Percentiles rank a stretch among this genome's conserved stretches.
phyloP scores from a whole-genome alignment of 2,329 filamentous ascomycete species.

The Reticulascus tulasneorum region DNA sequence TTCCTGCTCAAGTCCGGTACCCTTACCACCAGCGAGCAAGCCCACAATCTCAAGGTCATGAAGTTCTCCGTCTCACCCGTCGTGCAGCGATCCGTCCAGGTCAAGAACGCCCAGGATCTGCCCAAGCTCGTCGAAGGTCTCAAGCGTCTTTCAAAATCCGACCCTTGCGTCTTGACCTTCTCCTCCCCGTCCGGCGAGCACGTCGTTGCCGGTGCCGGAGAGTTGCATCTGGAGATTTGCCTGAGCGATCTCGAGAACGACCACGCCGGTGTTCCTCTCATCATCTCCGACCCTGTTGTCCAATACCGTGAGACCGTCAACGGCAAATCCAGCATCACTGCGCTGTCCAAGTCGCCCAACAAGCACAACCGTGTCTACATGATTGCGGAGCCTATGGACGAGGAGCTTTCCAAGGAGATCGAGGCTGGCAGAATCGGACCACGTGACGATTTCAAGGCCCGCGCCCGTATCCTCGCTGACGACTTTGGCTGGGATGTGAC shows the following conservation, averaged over 20 bases:
- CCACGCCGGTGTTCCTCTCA: constrained; percentile 97
- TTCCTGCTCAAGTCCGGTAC: constrained; percentile 99
- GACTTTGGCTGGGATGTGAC: constrained; percentile 99
- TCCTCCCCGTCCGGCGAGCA: constrained; percentile 95
- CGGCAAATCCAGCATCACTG: constrained; percentile 84
- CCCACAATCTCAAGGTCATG: constrained; percentile 99
- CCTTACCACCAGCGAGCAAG: constrained; percentile 92
- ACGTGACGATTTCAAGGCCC: constrained; percentile 98
- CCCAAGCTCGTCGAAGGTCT: constrained; percentile 99
- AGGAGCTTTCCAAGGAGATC: constrained; percentile 89
- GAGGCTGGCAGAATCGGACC: constrained; percentile 88
- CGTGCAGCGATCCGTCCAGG: constrained; percentile 96
- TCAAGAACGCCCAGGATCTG: constrained; percentile 99
- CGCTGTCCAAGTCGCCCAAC: constrained; percentile 99
- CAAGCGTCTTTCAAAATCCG: constrained; percentile 99
- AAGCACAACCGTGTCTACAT: constrained; percentile 99
- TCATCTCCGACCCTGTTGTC: constrained; percentile 96
- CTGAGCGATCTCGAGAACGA: constrained; percentile 99
- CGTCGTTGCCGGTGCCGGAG: constrained; percentile 97
- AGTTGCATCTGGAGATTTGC: constrained; percentile 99
- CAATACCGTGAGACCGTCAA: constrained; percentile 96
- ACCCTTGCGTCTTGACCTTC: constrained; percentile 91
- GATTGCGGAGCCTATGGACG: constrained; percentile 81
- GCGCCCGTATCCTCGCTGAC: constrained; percentile 92
- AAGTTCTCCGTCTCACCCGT: constrained; percentile 99